Evolutionary conservation across 208 protist genomes (phyloP), one percentile per base, ranked within the genome.

Genomic region (Crithidia bombi): DNA sequence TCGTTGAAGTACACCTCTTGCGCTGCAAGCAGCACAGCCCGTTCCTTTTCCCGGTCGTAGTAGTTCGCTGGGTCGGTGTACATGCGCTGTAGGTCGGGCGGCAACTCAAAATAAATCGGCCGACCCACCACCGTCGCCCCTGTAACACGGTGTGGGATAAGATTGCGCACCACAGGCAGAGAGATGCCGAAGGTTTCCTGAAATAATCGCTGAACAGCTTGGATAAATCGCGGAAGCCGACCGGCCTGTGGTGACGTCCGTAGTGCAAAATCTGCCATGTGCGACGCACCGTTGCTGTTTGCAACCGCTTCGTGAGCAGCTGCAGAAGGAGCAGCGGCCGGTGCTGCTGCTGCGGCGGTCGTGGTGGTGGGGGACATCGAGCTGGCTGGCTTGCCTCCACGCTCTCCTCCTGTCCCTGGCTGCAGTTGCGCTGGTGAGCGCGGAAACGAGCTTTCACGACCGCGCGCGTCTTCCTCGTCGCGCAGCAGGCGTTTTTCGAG

Each of bases 101-200:
- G 77, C 17, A 82, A 62, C 44, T 75, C 56, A 50, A 82, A 78
- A 63, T 69, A 82, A 28, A 91, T 80, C 14, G 82, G 79, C 0
- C 64, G 43, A n/a, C 85, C 82, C 28, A 91, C 69, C n/a, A 91
- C 82, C 7, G 73, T 81, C 7, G 76, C 82, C 6, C 73, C 65
- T 4, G 69, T 64, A 32, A 74, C 65, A 23, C 77, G 65, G 65
- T 59, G 67, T 5, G 85, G 85, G 3, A 88, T 57, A 23, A 88
- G 39, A 54, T 91, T 85, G 33, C 59, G 82, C 46, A 91, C 62
- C 21, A 91, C 44, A 5, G 76, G 85, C 19, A 88, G 72, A 19
- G 85, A 88, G 25, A 89, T 64, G 57, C 85, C 81, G 44, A 87
- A 79, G 2, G 81, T 75, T 5, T 71, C 52, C 51, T 90, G 79